Base-by-base conservation (phyloP, 2,329 filamentous ascomycete species). In the Penicillium sp. region DNA sequence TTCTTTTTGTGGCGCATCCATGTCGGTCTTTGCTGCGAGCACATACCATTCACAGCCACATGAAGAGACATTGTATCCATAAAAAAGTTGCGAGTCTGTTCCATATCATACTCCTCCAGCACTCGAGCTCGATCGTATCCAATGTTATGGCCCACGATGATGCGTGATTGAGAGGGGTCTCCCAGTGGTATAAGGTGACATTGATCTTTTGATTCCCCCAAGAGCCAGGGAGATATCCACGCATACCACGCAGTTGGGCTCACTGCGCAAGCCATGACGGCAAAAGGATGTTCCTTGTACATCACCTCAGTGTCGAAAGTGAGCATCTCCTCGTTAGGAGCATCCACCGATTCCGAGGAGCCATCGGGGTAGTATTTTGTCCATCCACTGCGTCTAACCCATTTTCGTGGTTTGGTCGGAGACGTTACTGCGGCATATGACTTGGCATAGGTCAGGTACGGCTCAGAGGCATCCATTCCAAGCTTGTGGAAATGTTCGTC, bases 1-100 rank as follows among this genome's bases (percentile, higher is more conserved):
- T 85, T 89, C 72, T 98, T 98, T 65, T 89, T 87, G 68, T 95
- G 88, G 67, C 88, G 94, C 84, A 96, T 89, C 93, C 93, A 98
- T 0, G 88, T 95, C 7, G 94, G 93, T 40, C 93, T 81, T 68
- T 98, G 93, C 55, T 87, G 85, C 18, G 93, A 97, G 69, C 93
- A 98, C 93, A 98, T 98, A 52, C 93, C 93, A 64, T 98, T 98
- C 20, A 95, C 91, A 2, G 94, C 94, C 6, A 95, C 91, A 65
- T 98, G 93, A 16, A 98, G 74, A 1, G 91, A 97, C 93, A 98
- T 98, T 24, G 93, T 98, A 66, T 98, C 93, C 42, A 98, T 71
- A 64, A 95, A 98, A 35, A 81, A 85, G 57, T 89, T 97, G 31
- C 82, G 81, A 1, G 88, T 85, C 66, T 96, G 91, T 44, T 81